Conservation (phyloP, 1,284 basidiomycete genomes). For the Mycena sp. region DNA sequence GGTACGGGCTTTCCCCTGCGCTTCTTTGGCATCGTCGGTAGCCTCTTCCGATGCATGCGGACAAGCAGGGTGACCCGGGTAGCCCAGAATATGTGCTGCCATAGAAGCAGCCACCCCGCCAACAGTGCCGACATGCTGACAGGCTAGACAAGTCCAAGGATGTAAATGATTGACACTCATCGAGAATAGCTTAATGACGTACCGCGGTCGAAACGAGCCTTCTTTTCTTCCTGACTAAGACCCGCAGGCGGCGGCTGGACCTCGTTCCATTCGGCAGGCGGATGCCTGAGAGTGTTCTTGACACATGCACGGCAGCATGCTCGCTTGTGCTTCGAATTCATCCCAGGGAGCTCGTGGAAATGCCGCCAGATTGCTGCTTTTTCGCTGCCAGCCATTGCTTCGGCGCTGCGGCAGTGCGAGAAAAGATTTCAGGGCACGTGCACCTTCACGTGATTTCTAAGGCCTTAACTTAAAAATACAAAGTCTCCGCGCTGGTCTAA, state of each 20-base stretch:
- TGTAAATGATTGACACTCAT: neutral
- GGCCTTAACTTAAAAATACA: neutral
- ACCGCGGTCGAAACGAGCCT: neutral
- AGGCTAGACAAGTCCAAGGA: neutral
- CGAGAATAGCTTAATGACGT: neutral
- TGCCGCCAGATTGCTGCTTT: conserved; percentile 1
- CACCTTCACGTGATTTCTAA: neutral
- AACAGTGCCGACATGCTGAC: neutral
- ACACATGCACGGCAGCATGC: conserved; percentile 17
- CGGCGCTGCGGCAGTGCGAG: neutral
- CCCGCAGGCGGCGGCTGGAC: neutral
- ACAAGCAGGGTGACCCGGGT: neutral
- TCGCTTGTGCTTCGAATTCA: conserved; percentile 7
- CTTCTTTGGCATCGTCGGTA: neutral
- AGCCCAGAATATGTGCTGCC: conserved; percentile 16
- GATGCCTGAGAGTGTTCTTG: neutral
- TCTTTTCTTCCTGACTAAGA: neutral
- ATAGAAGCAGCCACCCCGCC: conserved; percentile 3
- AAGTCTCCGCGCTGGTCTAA: neutral
- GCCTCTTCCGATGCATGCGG: conserved; percentile 6
- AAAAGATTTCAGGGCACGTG: neutral
- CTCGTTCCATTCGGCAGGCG: neutral
- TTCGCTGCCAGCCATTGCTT: neutral
- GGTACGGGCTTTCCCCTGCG: neutral
- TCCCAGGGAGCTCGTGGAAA: neutral